Percentiles rank a stretch among this genome's conserved stretches.
Conservation (phyloP, 495 filamentous ascomycete genomes). For the Tuber calosporum region DNA sequence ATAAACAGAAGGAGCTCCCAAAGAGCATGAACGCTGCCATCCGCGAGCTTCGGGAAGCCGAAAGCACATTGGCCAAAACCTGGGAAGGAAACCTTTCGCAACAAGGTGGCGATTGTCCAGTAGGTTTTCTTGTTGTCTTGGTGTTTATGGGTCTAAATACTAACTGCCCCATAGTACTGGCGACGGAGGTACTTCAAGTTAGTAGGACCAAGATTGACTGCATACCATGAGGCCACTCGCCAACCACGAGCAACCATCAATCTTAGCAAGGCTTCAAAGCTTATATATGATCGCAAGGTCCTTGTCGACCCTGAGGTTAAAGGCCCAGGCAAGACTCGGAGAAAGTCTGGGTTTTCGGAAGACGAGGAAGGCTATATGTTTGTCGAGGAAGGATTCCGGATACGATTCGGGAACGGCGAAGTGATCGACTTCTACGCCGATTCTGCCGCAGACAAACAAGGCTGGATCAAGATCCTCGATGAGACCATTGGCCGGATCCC, state of each 20-base stretch:
- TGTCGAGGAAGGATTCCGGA: slow-evolving; percentile 96
- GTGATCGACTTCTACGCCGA: slow-evolving; percentile 98
- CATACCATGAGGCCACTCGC: slow-evolving; percentile 89
- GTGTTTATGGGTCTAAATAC: slow-evolving; percentile 20
- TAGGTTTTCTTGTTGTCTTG: slow-evolving; percentile 50
- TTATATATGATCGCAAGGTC: slow-evolving; percentile 86
- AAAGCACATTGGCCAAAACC: slow-evolving; percentile 60
- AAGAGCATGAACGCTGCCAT: slow-evolving; percentile 97
- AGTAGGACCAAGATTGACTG: slow-evolving; percentile 80
- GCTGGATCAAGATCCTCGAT: slow-evolving; percentile 85
- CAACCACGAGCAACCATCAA: slow-evolving; percentile 97
- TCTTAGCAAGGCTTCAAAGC: slow-evolving; percentile 80
- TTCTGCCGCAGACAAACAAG: slow-evolving; percentile 72
- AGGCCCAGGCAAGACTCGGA: slow-evolving; percentile 65
- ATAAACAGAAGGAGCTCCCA: slow-evolving; percentile 70
- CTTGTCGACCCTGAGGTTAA: slow-evolving; percentile 72
- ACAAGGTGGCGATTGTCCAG: slow-evolving; percentile 94
- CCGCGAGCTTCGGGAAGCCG: slow-evolving; percentile 81
- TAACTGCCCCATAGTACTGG: slow-evolving; percentile 65
- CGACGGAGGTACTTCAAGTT: slow-evolving; percentile 95
- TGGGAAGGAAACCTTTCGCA: slow-evolving; percentile 90
- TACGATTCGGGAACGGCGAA: slow-evolving; percentile 95
- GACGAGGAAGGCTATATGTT: slow-evolving; percentile 99
- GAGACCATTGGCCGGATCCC: slow-evolving; percentile 67
- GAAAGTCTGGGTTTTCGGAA: slow-evolving; percentile 91